phyloP scores from a whole-genome alignment of 768 basidiomycete genomes.

The Leccinum subgranulosum region DNA sequence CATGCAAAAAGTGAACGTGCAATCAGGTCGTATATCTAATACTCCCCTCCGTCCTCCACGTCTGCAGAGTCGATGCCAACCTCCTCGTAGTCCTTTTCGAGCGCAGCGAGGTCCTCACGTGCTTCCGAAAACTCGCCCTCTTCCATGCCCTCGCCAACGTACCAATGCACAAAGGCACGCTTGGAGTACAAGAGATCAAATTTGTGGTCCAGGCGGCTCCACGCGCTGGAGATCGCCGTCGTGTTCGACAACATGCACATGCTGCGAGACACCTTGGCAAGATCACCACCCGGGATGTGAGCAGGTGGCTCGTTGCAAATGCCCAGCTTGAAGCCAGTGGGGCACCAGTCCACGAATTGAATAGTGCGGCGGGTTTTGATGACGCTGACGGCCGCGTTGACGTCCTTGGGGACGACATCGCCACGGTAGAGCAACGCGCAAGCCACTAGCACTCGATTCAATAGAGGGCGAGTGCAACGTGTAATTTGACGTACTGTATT shows the following conservation, averaged over 20 bases:
- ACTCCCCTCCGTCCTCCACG: conserved; percentile 48
- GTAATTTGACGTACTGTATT: conserved; percentile 52
- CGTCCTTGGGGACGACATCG: conserved; percentile 77
- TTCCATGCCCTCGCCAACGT: conserved; percentile 79
- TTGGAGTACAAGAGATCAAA: conserved; percentile 77
- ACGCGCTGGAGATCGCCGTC: conserved; percentile 67
- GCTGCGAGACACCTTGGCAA: conserved; percentile 71
- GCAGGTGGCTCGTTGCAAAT: conserved; percentile 80
- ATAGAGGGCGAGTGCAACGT: background rate
- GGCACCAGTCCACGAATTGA: conserved; percentile 78
- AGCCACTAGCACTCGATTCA: conserved; percentile 42
- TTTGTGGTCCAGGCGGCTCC: conserved; percentile 75
- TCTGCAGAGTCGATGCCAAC: conserved; percentile 58
- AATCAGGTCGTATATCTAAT: conserved; percentile 27
- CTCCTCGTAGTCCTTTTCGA: conserved; percentile 96
- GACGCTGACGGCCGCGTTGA: conserved; percentile 67
- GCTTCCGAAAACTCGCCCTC: conserved; percentile 99
- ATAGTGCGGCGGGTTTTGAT: conserved; percentile 81
- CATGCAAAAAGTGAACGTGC: conserved; percentile 12
- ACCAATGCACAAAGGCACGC: conserved; percentile 56
- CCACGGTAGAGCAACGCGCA: conserved; percentile 72
- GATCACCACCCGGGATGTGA: conserved; percentile 70
- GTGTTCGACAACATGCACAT: conserved; percentile 82
- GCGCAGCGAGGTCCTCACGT: conserved; percentile 98
- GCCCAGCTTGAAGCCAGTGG: conserved; percentile 76